Percentiles rank a stretch among this genome's conserved stretches.
Conservation (phyloP, 805 yeast genomes). For the Candida arabinofermentans region DNA sequence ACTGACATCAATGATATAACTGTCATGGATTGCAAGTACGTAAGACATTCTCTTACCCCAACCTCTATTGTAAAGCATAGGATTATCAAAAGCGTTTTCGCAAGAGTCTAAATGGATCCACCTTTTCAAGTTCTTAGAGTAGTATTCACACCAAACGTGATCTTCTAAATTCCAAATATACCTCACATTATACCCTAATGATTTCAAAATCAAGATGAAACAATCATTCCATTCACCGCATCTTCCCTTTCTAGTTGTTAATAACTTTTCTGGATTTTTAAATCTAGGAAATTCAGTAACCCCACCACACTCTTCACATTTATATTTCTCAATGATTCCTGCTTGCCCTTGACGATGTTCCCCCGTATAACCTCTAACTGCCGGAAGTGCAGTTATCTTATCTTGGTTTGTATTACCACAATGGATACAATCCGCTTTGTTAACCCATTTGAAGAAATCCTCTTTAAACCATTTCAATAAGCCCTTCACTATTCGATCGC, state of each 20-base stretch:
- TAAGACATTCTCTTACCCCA: constrained; percentile 96
- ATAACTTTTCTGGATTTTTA: constrained; percentile 58
- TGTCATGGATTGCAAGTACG: constrained; percentile 62
- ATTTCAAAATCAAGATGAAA: constrained; percentile 63
- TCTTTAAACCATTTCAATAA: constrained; percentile 68
- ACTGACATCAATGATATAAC: constrained; percentile 68
- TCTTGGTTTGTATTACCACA: constrained; percentile 44
- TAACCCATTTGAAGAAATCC: constrained; percentile 82
- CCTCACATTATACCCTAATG: constrained; percentile 62
- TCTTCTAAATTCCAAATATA: constrained; percentile 89
- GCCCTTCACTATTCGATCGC: constrained; percentile 56
- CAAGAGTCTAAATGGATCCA: constrained; percentile 93
- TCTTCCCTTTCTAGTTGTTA: constrained; percentile 66
- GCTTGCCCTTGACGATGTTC: constrained; percentile 51
- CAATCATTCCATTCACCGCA: constrained; percentile 97
- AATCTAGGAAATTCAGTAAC: constrained; percentile 69
- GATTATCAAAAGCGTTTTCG: constrained; percentile 82
- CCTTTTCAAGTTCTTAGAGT: constrained; percentile 49
- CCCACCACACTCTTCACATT: constrained; percentile 48
- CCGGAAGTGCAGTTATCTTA: constrained; percentile 37
- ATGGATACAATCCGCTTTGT: constrained; percentile 54
- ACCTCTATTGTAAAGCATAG: constrained; percentile 68
- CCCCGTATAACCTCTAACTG: constrained; percentile 37
- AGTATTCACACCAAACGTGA: constrained; percentile 95
- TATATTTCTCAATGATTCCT: constrained; percentile 57